These are phyloP conservation scores for Magnolia changhungtana DNA, from an alignment of 164 flowering plant genomes.

Conservation along the genomic window DNA sequence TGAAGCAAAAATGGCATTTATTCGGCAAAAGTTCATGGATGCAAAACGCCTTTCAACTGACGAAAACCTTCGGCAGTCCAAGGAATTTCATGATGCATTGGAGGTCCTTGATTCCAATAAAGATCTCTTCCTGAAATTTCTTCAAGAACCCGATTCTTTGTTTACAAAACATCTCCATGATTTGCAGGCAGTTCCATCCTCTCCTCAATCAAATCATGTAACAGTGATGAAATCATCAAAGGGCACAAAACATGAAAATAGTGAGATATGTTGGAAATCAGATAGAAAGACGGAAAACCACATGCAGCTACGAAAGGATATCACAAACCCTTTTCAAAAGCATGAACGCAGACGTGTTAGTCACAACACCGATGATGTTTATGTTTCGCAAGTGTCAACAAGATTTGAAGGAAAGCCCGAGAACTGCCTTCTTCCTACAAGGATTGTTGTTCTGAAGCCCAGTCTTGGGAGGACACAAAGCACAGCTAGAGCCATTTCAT, in stretches of 20 bases:
- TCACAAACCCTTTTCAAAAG: conserved; percentile 14
- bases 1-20: conserved; percentile 44
- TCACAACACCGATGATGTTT: conserved; percentile 13
- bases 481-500: conserved; percentile 22
- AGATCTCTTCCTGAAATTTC: conserved; percentile 59
- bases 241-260: conserved; percentile 20
- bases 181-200: conserved; percentile 32
- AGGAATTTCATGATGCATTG: conserved; percentile 64
- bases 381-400: conserved; percentile 22
- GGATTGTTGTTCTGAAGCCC: conserved; percentile 91
- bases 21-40: conserved; percentile 58
- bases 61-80: conserved; percentile 50
- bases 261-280: conserved; percentile 15
- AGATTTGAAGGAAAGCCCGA: conserved; percentile 24
- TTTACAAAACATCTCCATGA: conserved; percentile 65
- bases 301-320: conserved; percentile 15
- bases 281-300: conserved; percentile 23
- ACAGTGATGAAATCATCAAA: conserved; percentile 31
- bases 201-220: conserved; percentile 29
- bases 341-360: conserved; percentile 16
- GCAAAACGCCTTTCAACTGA: conserved; percentile 57
- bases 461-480: conserved; percentile 40
- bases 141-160: conserved; percentile 73
- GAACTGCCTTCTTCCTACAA: conserved; percentile 36
- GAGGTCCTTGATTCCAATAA: conserved; percentile 61